phyloP scores from a whole-genome alignment of 2,329 filamentous ascomycete species.

The Thelonectria olida region DNA sequence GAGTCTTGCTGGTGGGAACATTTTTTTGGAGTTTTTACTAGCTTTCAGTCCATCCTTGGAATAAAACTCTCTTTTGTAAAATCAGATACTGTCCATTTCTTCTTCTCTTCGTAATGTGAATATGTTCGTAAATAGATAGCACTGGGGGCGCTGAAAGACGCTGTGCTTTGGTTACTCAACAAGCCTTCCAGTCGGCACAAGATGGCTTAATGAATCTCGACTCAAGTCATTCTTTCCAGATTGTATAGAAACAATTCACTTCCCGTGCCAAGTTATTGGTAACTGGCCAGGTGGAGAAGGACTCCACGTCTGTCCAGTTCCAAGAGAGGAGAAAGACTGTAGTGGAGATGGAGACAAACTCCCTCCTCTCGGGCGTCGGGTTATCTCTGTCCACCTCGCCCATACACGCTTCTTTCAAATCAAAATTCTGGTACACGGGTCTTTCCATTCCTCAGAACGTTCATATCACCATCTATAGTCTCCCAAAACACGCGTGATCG shows the following conservation, averaged over 20 bases:
- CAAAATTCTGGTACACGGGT: background rate
- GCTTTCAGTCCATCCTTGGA: constrained; percentile 32
- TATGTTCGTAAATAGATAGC: too few species aligned
- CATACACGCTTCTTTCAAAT: background rate
- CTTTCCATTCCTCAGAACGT: background rate
- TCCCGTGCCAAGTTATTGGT: too few species aligned
- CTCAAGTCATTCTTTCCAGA: too few species aligned
- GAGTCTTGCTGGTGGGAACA: constrained; percentile 24
- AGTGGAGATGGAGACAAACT: background rate
- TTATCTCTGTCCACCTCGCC: background rate
- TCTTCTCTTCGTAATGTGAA: too few species aligned
- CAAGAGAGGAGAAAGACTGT: background rate
- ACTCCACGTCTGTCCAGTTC: background rate
- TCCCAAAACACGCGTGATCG: background rate
- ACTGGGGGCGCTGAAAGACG: too few species aligned
- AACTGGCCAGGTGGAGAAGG: background rate
- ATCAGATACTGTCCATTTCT: too few species aligned
- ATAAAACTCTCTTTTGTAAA: constrained; percentile 25
- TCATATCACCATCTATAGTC: background rate
- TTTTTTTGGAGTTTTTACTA: constrained; percentile 19
- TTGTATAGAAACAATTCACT: too few species aligned
- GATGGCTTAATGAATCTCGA: too few species aligned
- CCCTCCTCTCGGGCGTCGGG: background rate
- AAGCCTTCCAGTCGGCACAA: too few species aligned
- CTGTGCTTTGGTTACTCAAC: too few species aligned